Evolutionary conservation across 2,329 filamentous ascomycete species (phyloP).

Genomic region (Colletotrichum tofieldiae): DNA sequence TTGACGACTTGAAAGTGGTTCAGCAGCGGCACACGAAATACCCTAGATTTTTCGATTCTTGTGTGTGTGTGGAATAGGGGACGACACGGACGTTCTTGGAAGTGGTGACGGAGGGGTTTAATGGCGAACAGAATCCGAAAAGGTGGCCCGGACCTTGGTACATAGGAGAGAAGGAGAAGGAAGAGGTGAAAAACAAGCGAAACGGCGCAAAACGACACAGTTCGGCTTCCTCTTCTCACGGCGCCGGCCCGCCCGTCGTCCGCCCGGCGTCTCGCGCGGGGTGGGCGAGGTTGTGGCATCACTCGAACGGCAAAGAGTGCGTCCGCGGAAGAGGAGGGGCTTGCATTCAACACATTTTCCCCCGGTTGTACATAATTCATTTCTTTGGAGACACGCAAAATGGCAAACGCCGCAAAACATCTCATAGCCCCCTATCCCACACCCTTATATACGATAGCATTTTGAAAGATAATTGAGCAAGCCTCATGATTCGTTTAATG

Average conservation of each 20-base stretch:
- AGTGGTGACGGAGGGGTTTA: background rate
- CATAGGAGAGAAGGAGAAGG: slow-evolving; percentile 8
- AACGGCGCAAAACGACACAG: background rate
- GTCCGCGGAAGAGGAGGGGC: background rate
- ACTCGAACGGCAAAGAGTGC: background rate
- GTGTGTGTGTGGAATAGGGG: background rate
- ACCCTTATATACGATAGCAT: slow-evolving; percentile 18
- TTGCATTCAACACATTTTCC: slow-evolving; percentile 3
- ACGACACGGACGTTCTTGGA: background rate
- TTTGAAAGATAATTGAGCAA: slow-evolving; percentile 30
- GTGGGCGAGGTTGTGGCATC: background rate
- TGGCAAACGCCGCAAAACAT: background rate
- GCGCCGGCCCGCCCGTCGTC: background rate
- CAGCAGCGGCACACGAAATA: slow-evolving; percentile 41
- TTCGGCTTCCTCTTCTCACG: background rate
- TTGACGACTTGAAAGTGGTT: background rate
- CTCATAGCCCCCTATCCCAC: background rate
- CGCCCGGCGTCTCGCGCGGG: slow-evolving; percentile 11
- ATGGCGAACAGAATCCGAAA: background rate
- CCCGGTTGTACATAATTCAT: slow-evolving; percentile 39
- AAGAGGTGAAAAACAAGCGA: background rate
- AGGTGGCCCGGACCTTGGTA: background rate
- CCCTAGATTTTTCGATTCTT: slow-evolving; percentile 40
- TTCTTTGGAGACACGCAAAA: slow-evolving; percentile 24
- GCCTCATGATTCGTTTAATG: slow-evolving; percentile 34